phyloP scores from a whole-genome alignment of 1,284 basidiomycete species.

The Malassezia cuniculi region DNA sequence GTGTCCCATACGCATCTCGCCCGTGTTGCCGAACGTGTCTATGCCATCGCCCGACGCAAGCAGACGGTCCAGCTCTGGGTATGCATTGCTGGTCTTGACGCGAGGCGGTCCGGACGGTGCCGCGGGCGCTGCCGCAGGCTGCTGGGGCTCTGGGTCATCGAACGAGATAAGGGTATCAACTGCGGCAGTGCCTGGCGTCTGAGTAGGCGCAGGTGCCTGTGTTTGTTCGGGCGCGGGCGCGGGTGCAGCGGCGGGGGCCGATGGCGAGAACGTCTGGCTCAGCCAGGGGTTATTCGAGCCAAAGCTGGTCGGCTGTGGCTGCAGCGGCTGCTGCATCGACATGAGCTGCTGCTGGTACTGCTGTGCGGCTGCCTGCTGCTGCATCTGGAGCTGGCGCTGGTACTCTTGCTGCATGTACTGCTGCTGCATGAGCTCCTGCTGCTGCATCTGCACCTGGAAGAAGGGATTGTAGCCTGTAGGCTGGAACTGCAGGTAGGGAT shows the following conservation, averaged over 20 bases:
- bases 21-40: slow-evolving; percentile 44
- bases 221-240: slow-evolving; percentile 9
- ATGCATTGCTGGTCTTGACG: slow-evolving; percentile 15
- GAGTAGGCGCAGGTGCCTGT: slow-evolving; percentile 7
- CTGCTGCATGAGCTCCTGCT: slow-evolving; percentile 58
- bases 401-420: slow-evolving; percentile 40
- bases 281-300: slow-evolving; percentile 82
- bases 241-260: slow-evolving; percentile 1
- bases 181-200: too few relatives aligned
- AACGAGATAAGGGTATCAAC: slow-evolving; percentile 16
- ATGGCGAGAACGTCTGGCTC: slow-evolving; percentile 8
- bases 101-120: slow-evolving; percentile 11
- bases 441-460: slow-evolving; percentile 51
- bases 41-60: slow-evolving; percentile 39
- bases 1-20: slow-evolving; percentile 38
- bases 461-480: slow-evolving; percentile 33
- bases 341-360: slow-evolving; percentile 44
- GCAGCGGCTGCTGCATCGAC: slow-evolving; percentile 34
- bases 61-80: slow-evolving; percentile 37
- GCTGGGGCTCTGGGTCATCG: slow-evolving; percentile 3
- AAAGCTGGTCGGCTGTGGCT: slow-evolving; percentile 53
- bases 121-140: background rate
- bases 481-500: slow-evolving; percentile 49
- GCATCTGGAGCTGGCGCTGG: slow-evolving; percentile 45
- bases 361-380: slow-evolving; percentile 45